Evolutionary conservation across 352 stramenopile species (phyloP), one percentile per base, ranked within the genome.

Genomic region (Phytopythium mirpurense): DNA sequence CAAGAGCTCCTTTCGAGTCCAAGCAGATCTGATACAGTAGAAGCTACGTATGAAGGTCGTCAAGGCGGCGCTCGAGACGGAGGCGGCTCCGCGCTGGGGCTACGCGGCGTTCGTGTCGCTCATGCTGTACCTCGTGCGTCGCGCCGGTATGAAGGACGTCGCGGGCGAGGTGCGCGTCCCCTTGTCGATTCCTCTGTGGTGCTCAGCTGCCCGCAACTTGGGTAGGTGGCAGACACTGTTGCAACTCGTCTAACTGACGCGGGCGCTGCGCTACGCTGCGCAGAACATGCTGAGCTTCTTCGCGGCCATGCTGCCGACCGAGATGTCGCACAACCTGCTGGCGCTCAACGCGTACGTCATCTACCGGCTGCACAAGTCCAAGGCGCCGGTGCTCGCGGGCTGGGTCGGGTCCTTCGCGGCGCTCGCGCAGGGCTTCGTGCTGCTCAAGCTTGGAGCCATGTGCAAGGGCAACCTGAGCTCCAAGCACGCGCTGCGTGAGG

Each of bases 321-420:
- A 87, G 60, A 68, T 85, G n/a, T 63, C 73, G 41, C 76, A 87
- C 62, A 82, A 75, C 23, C 50, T 87, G 40, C 26, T 87, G 19
- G 62, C 65, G 7, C 16, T 85, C 41, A 79, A 87, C 45, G 68
- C 59, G 12, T 52, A 55, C 2, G 61, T 79, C 10, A 59, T 86
- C 18, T 83, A 65, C 56, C 75, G 61, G 23, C 54, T 79, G 47
- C 63, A 71, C 54, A 78, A 78, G 59, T 70, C 60, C 5, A 65
- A 70, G 21, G 36, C 60, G 34, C 57, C 63, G 0, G 60, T 88
- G 16, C 53, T 86, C 38, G 59, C 64, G 2, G 65, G 63, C 14
- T 86, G 74, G 76, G 62, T 71, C 23, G 78, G 73, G 18, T 76
- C 72, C 0, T 44, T 77, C n/a, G 74, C 65, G 14, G 74, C 52